Evolutionary conservation across 2,329 filamentous ascomycete species (phyloP).

Genomic region (Fusarium keratoplasticum): DNA sequence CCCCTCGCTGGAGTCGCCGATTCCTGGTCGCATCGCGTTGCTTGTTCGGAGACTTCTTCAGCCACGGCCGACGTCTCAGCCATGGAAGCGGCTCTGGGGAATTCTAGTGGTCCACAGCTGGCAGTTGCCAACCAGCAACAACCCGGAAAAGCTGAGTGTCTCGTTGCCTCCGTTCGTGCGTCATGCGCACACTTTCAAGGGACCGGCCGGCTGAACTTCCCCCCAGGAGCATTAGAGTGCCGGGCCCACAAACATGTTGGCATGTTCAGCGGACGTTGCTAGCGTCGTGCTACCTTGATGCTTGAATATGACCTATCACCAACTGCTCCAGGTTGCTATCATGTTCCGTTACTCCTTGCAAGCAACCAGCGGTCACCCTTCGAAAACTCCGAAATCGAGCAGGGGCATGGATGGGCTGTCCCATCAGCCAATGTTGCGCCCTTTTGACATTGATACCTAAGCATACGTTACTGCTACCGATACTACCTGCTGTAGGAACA

Average conservation of each 20-base stretch:
- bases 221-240: slow-evolving; percentile 1
- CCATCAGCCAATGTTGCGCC: neutral
- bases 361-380: neutral
- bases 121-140: neutral
- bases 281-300: neutral
- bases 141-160: slow-evolving; percentile 18
- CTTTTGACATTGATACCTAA: slow-evolving; percentile 3
- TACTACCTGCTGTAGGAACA: slow-evolving; percentile 14
- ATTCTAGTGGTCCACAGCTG: slow-evolving; percentile 18
- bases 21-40: slow-evolving; percentile 20
- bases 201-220: neutral
- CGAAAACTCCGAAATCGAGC: slow-evolving; percentile 2
- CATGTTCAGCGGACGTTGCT: slow-evolving; percentile 6
- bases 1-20: slow-evolving; percentile 26
- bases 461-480: neutral
- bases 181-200: neutral
- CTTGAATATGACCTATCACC: slow-evolving; percentile 25
- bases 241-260: slow-evolving; percentile 1
- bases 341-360: slow-evolving; percentile 1
- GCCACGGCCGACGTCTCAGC: slow-evolving; percentile 34
- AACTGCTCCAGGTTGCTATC: neutral
- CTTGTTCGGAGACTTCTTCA: slow-evolving; percentile 39
- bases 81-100: slow-evolving; percentile 7
- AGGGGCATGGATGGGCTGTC: slow-evolving; percentile 9
- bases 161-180: slow-evolving; percentile 26